These are phyloP conservation scores for Fusarium sp. DNA, from an alignment of 2,329 filamentous ascomycete species.

Conservation along the genomic window DNA sequence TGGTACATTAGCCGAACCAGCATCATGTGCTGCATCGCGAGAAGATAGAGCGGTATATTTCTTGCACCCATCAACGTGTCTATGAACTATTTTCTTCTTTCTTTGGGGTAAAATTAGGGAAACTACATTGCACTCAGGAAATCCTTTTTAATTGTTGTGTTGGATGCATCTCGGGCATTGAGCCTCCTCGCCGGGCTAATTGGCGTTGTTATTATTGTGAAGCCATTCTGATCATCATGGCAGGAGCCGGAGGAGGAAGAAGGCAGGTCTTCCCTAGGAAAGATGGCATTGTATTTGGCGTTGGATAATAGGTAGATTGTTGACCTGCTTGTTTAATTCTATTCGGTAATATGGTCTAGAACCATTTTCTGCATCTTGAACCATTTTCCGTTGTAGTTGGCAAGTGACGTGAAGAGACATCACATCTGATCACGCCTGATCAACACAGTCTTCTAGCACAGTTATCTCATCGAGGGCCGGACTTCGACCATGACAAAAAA, in stretches of 20 bases:
- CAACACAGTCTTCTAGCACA: too few species aligned
- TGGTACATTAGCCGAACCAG: conserved; percentile 41
- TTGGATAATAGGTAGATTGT: background rate
- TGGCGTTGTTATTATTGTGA: background rate
- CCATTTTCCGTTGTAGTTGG: background rate
- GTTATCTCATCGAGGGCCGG: background rate
- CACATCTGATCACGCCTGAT: background rate
- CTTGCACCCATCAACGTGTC: background rate
- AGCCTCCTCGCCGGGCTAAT: background rate
- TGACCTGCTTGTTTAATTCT: background rate
- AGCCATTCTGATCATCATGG: background rate
- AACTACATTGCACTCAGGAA: background rate
- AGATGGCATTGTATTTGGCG: background rate
- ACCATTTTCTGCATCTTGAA: background rate
- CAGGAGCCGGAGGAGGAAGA: background rate
- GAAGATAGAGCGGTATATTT: conserved; percentile 17
- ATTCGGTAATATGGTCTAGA: background rate
- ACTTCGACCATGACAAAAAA: too few species aligned
- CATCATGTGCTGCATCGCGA: conserved; percentile 43
- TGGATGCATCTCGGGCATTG: background rate
- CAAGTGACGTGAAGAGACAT: background rate
- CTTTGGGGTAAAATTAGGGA: background rate
- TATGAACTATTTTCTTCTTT: background rate
- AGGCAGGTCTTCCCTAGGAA: background rate
- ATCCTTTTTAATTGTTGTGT: background rate